These are phyloP conservation scores for Cicer arietinum DNA, from an alignment of 306 rosid species.

Conservation along the genomic window DNA sequence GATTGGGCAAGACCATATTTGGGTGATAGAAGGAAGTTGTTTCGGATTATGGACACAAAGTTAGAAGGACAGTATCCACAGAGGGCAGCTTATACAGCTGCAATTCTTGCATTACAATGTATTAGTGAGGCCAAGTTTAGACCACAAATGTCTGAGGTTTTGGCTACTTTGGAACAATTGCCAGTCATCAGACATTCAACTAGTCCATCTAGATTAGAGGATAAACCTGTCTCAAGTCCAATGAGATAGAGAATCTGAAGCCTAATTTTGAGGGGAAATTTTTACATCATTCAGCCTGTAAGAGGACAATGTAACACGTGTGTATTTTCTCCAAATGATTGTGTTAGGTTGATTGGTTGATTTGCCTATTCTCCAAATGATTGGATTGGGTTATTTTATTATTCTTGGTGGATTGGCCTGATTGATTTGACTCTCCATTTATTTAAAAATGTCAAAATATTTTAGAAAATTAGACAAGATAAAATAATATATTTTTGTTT, in stretches of 20 bases:
- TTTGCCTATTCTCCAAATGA: too few species aligned
- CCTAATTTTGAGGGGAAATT: neutral
- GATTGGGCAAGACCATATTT: slow-evolving; percentile 86
- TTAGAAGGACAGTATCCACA: slow-evolving; percentile 87
- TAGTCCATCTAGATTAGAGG: slow-evolving; percentile 52
- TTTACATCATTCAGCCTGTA: too few species aligned
- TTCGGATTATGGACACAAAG: slow-evolving; percentile 91
- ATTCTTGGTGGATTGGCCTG: too few species aligned
- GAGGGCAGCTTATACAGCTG: slow-evolving; percentile 70
- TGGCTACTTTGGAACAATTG: slow-evolving; percentile 71
- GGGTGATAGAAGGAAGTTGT: slow-evolving; percentile 75
- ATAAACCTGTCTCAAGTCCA: slow-evolving; percentile 36
- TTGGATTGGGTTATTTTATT: too few species aligned
- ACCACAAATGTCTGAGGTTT: slow-evolving; percentile 80
- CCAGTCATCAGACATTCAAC: slow-evolving; percentile 55
- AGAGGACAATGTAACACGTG: neutral
- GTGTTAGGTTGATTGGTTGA: too few species aligned
- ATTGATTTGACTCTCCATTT: too few species aligned
- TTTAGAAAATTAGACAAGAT: too few species aligned
- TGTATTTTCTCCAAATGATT: slow-evolving; percentile 2
- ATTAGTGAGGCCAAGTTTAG: slow-evolving; percentile 67
- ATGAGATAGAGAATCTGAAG: neutral
- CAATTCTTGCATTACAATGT: slow-evolving; percentile 75
- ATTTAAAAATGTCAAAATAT: too few species aligned
- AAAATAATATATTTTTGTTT: too few species aligned